Evolutionary conservation across 2,329 filamentous ascomycete species (phyloP).

Genomic region (Berkeleyomyces rouxiae): DNA sequence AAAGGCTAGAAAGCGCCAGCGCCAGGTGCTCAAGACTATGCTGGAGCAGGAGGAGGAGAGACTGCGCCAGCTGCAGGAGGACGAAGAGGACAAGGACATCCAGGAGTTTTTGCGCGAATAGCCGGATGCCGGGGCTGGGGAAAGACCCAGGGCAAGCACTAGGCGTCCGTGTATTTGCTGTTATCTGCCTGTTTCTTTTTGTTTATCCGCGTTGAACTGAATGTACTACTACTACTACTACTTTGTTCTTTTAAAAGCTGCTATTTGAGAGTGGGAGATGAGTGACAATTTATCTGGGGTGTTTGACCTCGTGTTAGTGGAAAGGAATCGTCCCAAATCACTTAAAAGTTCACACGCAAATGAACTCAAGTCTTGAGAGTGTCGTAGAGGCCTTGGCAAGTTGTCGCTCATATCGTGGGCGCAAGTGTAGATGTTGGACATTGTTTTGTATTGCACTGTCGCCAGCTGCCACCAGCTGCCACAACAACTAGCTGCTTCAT

Average conservation of each 20-base stretch:
- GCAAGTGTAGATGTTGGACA: too few species aligned
- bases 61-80: conserved; percentile 37
- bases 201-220: background rate
- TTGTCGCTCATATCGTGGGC: background rate
- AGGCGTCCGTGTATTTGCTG: background rate
- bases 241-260: background rate
- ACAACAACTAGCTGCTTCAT: too few species aligned
- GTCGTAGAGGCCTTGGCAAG: background rate
- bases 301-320: too few species aligned
- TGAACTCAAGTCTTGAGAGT: too few species aligned
- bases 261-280: too few species aligned
- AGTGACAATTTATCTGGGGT: too few species aligned
- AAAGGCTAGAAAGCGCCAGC: conserved; percentile 15
- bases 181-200: background rate
- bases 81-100: conserved; percentile 60
- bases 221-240: background rate
- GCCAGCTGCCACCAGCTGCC: background rate
- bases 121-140: background rate
- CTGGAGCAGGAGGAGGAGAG: conserved; percentile 45
- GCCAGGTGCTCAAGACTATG: conserved; percentile 43
- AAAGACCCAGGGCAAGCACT: background rate
- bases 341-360: too few species aligned
- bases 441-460: background rate
- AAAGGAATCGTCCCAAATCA: too few species aligned
- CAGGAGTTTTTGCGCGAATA: conserved; percentile 42